Evolutionary conservation across 139 green algal species (phyloP).

Genomic region (Coelastrella sp.): DNA sequence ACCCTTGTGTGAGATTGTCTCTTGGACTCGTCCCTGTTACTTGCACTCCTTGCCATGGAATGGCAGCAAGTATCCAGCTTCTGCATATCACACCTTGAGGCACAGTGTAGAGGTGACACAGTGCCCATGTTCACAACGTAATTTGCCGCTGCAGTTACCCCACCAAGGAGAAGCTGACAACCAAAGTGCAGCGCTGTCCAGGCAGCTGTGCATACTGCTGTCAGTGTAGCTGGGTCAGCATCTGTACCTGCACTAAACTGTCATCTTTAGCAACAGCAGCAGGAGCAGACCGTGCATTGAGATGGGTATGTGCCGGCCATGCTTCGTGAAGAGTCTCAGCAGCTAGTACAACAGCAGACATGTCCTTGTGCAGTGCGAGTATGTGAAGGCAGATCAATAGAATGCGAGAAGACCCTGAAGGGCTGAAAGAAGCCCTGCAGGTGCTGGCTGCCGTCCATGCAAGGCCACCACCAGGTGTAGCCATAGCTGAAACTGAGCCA

Average conservation of each 20-base stretch:
- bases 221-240: conserved; percentile 36
- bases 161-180: background rate
- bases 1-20: background rate
- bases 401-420: background rate
- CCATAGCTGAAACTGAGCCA: too few relatives aligned
- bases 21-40: too few relatives aligned
- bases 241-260: background rate
- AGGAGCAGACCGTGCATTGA: background rate
- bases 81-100: background rate
- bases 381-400: background rate
- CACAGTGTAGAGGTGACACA: background rate
- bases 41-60: too few relatives aligned
- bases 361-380: background rate
- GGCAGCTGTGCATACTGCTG: conserved; percentile 31
- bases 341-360: background rate
- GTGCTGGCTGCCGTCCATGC: too few relatives aligned
- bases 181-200: background rate
- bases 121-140: background rate
- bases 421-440: too few relatives aligned
- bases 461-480: background rate
- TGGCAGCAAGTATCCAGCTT: too few relatives aligned
- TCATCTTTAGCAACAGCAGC: background rate
- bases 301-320: background rate
- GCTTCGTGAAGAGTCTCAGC: too few relatives aligned
- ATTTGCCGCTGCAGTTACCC: background rate